These are phyloP conservation scores for Leccinum broughii DNA, from an alignment of 768 basidiomycete species.

Conservation along the genomic window DNA sequence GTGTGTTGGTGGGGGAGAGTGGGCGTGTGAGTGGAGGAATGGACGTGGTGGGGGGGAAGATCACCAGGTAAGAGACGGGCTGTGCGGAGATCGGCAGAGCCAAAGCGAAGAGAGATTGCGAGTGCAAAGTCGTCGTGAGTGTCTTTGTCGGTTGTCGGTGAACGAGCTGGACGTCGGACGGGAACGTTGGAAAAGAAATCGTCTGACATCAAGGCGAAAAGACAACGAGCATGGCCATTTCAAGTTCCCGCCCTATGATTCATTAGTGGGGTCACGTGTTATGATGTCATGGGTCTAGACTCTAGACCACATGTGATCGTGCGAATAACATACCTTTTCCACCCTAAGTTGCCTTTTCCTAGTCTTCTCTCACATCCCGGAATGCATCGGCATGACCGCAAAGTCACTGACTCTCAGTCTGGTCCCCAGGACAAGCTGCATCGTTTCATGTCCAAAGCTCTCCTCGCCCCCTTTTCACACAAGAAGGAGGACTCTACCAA, in stretches of 20 bases:
- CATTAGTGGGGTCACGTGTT: constrained; percentile 24
- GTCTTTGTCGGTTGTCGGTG: constrained; percentile 13
- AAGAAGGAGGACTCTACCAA: constrained; percentile 65
- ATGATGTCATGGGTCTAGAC: constrained; percentile 36
- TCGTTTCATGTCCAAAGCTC: constrained; percentile 59
- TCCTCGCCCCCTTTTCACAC: constrained; percentile 64
- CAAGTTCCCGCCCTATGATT: not conserved
- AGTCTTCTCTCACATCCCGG: constrained; percentile 12
- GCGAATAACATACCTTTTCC: constrained; percentile 9
- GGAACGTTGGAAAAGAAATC: constrained; percentile 46
- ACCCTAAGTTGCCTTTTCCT: not conserved
- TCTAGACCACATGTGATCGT: constrained; percentile 28
- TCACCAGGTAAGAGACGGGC: constrained; percentile 36
- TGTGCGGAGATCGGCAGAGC: constrained; percentile 37
- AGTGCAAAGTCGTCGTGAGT: constrained; percentile 50
- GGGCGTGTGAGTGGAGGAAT: constrained; percentile 6
- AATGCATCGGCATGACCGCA: constrained; percentile 22
- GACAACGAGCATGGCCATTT: not conserved
- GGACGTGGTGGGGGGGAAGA: constrained; percentile 26
- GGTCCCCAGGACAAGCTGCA: constrained; percentile 49
- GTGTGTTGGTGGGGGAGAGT: constrained; percentile 3
- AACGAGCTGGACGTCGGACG: constrained; percentile 16
- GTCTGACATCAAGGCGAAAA: constrained; percentile 24
- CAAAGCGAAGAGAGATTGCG: constrained; percentile 52
- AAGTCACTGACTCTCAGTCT: not conserved